Evolutionary conservation across 495 filamentous ascomycete species (phyloP).

Genomic region (Hypoxylon intermedium): DNA sequence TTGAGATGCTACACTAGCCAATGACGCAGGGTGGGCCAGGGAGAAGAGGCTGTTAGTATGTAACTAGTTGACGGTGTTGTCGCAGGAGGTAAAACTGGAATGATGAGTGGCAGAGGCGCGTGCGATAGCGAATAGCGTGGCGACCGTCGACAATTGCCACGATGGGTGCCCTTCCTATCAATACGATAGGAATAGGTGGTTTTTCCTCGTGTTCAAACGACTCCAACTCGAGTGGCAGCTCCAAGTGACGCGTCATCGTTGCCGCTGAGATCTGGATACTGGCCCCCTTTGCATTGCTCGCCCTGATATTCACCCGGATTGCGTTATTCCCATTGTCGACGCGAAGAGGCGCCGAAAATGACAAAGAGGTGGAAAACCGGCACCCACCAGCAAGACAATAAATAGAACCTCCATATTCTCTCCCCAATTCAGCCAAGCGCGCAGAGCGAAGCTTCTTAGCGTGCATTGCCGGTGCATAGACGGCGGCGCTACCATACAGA

Average conservation of each 20-base stretch:
- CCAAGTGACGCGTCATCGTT: slow-evolving; percentile 25
- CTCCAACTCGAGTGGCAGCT: slow-evolving; percentile 2
- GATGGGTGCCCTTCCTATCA: slow-evolving; percentile 10
- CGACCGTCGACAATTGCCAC: slow-evolving; percentile 23
- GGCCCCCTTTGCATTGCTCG: slow-evolving; percentile 2
- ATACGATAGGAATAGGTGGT: slow-evolving; percentile 27
- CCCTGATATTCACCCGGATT: slow-evolving; percentile 9
- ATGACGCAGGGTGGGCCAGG: slow-evolving; percentile 28
- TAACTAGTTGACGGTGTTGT: slow-evolving; percentile 30
- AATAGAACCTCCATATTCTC: slow-evolving; percentile 5
- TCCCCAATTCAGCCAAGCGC: slow-evolving; percentile 18
- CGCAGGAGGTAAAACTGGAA: slow-evolving; percentile 31
- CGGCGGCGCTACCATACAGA: slow-evolving; percentile 15
- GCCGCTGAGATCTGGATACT: slow-evolving; percentile 9
- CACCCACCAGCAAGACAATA: slow-evolving; percentile 9
- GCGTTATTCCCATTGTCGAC: slow-evolving; percentile 14
- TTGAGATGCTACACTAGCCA: slow-evolving; percentile 22
- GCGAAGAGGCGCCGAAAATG: background rate
- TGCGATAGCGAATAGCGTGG: slow-evolving; percentile 17
- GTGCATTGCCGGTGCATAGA: slow-evolving; percentile 11
- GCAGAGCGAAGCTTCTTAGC: slow-evolving; percentile 29
- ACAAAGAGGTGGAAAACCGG: slow-evolving; percentile 5
- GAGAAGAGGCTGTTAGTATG: slow-evolving; percentile 9
- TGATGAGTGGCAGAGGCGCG: slow-evolving; percentile 17
- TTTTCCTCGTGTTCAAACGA: slow-evolving; percentile 29